Base-by-base conservation (phyloP, 2,329 filamentous ascomycete genomes). In the Chaetomium sp. region DNA sequence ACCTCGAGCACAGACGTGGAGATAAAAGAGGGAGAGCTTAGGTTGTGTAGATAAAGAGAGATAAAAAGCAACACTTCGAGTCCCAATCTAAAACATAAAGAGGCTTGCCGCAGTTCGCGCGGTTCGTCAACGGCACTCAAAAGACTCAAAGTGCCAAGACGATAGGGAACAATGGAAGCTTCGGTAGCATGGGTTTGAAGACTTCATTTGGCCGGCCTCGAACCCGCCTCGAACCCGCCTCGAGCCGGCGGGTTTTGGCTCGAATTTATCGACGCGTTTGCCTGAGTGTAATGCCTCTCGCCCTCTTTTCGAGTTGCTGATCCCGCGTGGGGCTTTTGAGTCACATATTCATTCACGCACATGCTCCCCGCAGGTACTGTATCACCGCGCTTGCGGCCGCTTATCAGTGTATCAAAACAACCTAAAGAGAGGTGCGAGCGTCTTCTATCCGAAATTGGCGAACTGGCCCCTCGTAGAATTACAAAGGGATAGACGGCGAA, bases 91-190 rank as follows among this genome's bases (percentile, higher is more conserved):
- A 45, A 51, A 13, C 31, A 60, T 23, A 10, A 42, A 3, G 21
- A 51, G 27, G n/a, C 1, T 13, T 1, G 49, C 49, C 42, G 19
- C 19, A 47, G 42, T 47, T 47, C 21, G 42, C 42, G 42, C 42
- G 42, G n/a, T 35, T n/a, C 8, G 38, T 57, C 35, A 57, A 42
- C 13, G 1, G 35, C 35, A 19, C 35, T 19, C 13, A 42, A 42
- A 57, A 57, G 55, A 29, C 35, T n/a, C 13, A 8, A 49, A 19
- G 5, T n/a, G 57, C 57, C 57, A 59, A 59, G 57, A 50, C 45
- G 16, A 31, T 19, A 10, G 25, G 45, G 57, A 59, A 59, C 35
- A 42, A 42, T 42, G 35, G 35, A 42, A 42, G 35, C 35, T 42
- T 42, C 35, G 35, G 3, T 42, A 19, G 35, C 57, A n/a, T n/a